Base-by-base conservation (phyloP, 495 filamentous ascomycete species). In the Neurospora sp. region DNA sequence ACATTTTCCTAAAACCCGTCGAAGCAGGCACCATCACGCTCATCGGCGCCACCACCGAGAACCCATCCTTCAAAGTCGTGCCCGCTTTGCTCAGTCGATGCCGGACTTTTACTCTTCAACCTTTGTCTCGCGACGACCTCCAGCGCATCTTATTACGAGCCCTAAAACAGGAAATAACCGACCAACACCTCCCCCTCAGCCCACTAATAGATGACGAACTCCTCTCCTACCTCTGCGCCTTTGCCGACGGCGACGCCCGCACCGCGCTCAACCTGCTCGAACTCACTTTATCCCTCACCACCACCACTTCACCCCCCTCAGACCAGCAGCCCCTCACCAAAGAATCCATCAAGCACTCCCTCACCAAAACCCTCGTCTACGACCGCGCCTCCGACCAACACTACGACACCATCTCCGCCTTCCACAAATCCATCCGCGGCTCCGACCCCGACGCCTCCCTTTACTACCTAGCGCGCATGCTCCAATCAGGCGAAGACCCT, bases 1-100 rank as follows among this genome's bases (percentile, higher is more conserved):
- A 99, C 83, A 93, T 97, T 2, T 98, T 98, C 76, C 82, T 99
- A 10, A 94, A 92, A 5, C 94, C 95, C 0, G 96, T 99, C 4
- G 96, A 99, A 78, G 90, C 91, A 11, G 96, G 96, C 10, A 91
- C 92, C 40, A 90, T 98, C 76, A 97, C 93, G 8, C 85, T 99
- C 48, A 97, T 98, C 75, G 96, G 94, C 37, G 96, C 96, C 37
- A 98, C 96, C 10, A 99, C 96, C 3, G 96, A 99, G 79, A 99
- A 99, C 78, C 96, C 96, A 0, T 93, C 90, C 31, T 99, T 99
- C 85, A 97, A 97, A 79, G 89, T 99, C 59, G 92, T 97, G 77
- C 91, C 89, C 74, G 94, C 96, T 2, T 86, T 99, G 40, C 85
- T 98, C 14, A 97, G 93, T 42, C 87, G 96, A 44, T 98, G 95